phyloP scores from a whole-genome alignment of 176 grass and related monocot genomes.

The Triticum monococcum region DNA sequence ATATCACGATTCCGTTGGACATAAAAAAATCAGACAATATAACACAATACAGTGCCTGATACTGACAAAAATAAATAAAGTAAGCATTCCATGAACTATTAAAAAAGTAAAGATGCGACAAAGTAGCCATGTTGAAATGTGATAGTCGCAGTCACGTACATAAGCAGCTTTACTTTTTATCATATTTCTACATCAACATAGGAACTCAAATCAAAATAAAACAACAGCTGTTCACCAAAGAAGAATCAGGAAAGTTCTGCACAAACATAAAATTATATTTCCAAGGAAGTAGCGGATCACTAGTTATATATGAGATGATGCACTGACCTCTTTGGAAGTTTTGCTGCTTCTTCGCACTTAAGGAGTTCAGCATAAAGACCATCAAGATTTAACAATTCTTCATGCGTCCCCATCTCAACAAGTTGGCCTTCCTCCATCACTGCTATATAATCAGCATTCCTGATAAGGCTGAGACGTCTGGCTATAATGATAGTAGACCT shows the following conservation, averaged over 20 bases:
- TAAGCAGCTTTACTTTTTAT: background rate
- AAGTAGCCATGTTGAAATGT: background rate
- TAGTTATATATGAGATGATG: background rate
- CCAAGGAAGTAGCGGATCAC: background rate
- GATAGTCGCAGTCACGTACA: background rate
- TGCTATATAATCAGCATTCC: slow-evolving; percentile 99
- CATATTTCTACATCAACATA: background rate
- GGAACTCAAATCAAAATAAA: background rate
- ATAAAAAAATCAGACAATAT: background rate
- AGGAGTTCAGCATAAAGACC: slow-evolving; percentile 94
- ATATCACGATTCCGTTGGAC: background rate
- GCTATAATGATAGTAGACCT: slow-evolving; percentile 98
- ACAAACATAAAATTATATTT: background rate
- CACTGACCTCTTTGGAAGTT: slow-evolving; percentile 89
- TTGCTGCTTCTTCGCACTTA: slow-evolving; percentile 90
- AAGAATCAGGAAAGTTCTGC: background rate
- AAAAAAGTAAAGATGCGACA: background rate
- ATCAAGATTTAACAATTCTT: slow-evolving; percentile 92
- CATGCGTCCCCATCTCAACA: slow-evolving; percentile 98
- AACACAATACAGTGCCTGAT: too few species aligned
- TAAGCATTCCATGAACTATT: too few species aligned
- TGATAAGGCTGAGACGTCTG: slow-evolving; percentile 88
- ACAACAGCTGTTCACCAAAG: background rate
- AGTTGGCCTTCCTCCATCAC: slow-evolving; percentile 99
- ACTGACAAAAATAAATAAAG: too few species aligned